These are phyloP conservation scores for Megacollybia platyphylla DNA, from an alignment of 1,284 basidiomycete species.

Conservation along the genomic window DNA sequence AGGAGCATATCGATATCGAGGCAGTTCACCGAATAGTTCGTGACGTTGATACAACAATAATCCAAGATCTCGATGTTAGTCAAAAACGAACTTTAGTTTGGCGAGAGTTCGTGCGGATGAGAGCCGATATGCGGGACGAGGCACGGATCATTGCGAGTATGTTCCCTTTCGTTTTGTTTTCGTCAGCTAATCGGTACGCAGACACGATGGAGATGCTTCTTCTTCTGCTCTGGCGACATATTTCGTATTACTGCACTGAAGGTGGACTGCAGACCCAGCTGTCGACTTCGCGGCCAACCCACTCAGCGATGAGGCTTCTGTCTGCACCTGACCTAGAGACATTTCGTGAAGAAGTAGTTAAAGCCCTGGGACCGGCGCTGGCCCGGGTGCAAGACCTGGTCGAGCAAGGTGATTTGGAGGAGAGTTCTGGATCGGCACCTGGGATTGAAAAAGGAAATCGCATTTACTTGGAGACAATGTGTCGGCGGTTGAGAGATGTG, in stretches of 20 bases:
- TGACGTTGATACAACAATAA: conserved; percentile 36
- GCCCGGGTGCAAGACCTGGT: conserved; percentile 40
- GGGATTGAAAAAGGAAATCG: conserved; percentile 37
- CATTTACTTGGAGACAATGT: conserved; percentile 64
- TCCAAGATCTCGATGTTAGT: conserved; percentile 52
- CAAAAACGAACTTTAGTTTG: conserved; percentile 56
- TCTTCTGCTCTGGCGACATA: conserved; percentile 77
- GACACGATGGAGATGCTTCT: conserved; percentile 77
- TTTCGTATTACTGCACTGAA: conserved; percentile 43
- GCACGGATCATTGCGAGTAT: conserved; percentile 42
- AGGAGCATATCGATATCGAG: conserved; percentile 56
- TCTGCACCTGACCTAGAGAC: conserved; percentile 36
- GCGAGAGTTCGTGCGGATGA: conserved; percentile 43
- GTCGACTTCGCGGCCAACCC: neutral
- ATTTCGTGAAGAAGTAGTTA: conserved; percentile 43
- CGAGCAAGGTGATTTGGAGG: conserved; percentile 14
- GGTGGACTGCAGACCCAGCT: conserved; percentile 14
- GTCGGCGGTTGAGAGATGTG: conserved; percentile 46
- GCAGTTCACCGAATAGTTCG: conserved; percentile 59
- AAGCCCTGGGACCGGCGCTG: conserved; percentile 36
- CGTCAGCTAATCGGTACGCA: conserved; percentile 12
- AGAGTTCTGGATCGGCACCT: conserved; percentile 21
- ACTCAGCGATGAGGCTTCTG: conserved; percentile 37
- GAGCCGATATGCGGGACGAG: conserved; percentile 25
- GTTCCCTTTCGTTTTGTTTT: conserved; percentile 13